Base-by-base conservation (phyloP, 176 grass and related monocot genomes). In the Pontederia crassipes region DNA sequence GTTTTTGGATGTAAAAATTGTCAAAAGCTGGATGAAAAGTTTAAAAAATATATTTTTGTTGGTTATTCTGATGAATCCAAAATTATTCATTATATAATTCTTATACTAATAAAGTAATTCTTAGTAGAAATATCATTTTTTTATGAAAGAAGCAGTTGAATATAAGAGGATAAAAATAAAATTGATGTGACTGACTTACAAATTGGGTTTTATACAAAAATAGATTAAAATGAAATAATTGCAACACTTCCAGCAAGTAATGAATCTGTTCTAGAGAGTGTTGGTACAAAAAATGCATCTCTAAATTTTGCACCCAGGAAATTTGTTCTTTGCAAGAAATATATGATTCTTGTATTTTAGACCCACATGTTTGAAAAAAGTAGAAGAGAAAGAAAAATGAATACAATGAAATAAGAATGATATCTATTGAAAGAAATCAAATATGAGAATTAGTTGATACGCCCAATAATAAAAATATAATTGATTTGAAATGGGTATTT, bases 1-100 rank as follows among this genome's bases (percentile, higher is more conserved):
- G 28, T 32, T 68, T 68, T 68, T 68, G 45, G 46, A 0, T 54
- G 65, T 13, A n/a, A 54, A 54, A 54, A n/a, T n/a, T 54, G 13
- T 13, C 11, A 27, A 24, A 65, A 65, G 24, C 46, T 51, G 1
- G 46, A 54, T 54, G 12, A 54, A n/a, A 54, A 54, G 17, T 14
- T 5, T n/a, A 16, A 54, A n/a, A 54, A 40, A 40, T 40, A 40
- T 6, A 7, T n/a, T n/a, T 54, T 54, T 54, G 13, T n/a, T 14
- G 12, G 10, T 7, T 54, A 54, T n/a, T 7, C 5, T 54, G 13
- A n/a, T 7, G 1, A 54, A n/a, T 54, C 52, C 7, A 54, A 54
- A 54, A 54, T n/a, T 54, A 15, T 16, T 7, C 2, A 7, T 40
- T 40, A 7, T 40, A 40, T 40, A 40, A 49, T 49, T 0, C 47